A percentile compares a stretch with the other conserved stretches of the same genome.
Evolutionary conservation across 352 stramenopile genomes (phyloP).

Genomic region (Phytophthora pistaciae): DNA sequence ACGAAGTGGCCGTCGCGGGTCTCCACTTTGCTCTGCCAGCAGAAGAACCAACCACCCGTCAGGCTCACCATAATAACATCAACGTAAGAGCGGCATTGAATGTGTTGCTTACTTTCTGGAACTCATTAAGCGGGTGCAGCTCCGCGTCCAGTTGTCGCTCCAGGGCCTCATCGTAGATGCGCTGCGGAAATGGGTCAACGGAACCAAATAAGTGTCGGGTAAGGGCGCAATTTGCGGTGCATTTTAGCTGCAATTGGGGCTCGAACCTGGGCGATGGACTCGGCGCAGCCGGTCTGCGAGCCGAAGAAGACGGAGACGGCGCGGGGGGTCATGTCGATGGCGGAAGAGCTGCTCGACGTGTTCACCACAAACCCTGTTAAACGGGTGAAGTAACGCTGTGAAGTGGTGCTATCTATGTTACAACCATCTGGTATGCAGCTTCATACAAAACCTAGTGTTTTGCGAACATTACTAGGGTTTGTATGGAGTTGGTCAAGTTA

Average conservation of each 20-base stretch:
- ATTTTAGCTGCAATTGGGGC: neutral
- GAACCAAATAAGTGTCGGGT: neutral
- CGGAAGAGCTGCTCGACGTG: conserved; percentile 1
- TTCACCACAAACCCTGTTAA: conserved; percentile 14
- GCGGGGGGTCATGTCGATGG: conserved; percentile 15
- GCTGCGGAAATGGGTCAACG: conserved; percentile 33
- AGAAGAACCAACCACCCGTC: neutral
- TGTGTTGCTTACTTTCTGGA: conserved; percentile 61
- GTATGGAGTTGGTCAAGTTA: neutral
- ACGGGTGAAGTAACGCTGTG: conserved; percentile 4
- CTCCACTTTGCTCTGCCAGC: conserved; percentile 49
- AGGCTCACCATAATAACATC: neutral
- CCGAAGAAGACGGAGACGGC: conserved; percentile 80
- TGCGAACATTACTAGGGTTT: neutral
- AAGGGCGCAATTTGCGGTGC: neutral
- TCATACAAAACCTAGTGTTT: neutral
- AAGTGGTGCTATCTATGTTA: conserved; percentile 3
- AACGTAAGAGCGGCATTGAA: neutral
- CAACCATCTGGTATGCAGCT: neutral
- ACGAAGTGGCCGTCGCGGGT: conserved; percentile 56
- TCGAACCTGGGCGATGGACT: conserved; percentile 85
- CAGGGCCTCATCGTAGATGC: conserved; percentile 72
- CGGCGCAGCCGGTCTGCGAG: conserved; percentile 89
- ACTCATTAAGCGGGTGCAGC: conserved; percentile 70
- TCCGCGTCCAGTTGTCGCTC: conserved; percentile 61